Evolutionary conservation across 2,329 filamentous ascomycete genomes (phyloP), one percentile per base, ranked within the genome.

Genomic region (Fusarium sp.): DNA sequence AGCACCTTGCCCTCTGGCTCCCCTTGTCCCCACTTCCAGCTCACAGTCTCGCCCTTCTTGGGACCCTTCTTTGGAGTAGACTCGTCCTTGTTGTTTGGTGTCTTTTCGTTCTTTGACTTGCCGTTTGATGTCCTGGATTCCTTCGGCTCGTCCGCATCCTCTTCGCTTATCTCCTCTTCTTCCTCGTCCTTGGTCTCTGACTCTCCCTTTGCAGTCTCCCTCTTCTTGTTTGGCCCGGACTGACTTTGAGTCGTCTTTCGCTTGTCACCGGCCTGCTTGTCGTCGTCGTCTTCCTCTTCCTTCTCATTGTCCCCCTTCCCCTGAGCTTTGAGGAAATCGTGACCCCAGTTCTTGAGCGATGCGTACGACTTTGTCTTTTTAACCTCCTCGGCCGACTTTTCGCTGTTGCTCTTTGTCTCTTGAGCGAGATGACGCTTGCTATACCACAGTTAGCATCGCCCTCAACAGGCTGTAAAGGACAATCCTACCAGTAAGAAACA

Each of bases 401-500:
- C 84, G 66, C 85, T 82, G 76, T 92, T 91, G 36, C 85, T 85
- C 70, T 86, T 87, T 65, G 87, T 85, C 79, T 93, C 91, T 75
- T 92, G 91, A 0, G 91, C 91, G 0, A 93, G 82, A 81, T 93
- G 91, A 6, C 91, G 85, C 79, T 93, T 93, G 79, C 83, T 85
- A 9, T 4, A 8, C 0, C n/a, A 3, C 14, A 2, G 2, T 62
- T 3, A 62, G 31, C 2, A 5, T 14, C 16, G 2, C 6, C 7
- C 1, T 18, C 18, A 54, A 8, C 36, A 20, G 13, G 18, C 11
- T 4, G 14, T 1, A 14, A 38, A 14, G 13, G 13, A 33, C 10
- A 2, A 25, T 2, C 82, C 47, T 72, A 85, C 83, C 89, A 91
- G 71, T 92, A 92, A 0, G 90, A 85, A 1, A 91, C 90, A 0